Evolutionary conservation across 371 early-diverging fungal genomes (phyloP).

Genomic region (Mortierella sp.): DNA sequence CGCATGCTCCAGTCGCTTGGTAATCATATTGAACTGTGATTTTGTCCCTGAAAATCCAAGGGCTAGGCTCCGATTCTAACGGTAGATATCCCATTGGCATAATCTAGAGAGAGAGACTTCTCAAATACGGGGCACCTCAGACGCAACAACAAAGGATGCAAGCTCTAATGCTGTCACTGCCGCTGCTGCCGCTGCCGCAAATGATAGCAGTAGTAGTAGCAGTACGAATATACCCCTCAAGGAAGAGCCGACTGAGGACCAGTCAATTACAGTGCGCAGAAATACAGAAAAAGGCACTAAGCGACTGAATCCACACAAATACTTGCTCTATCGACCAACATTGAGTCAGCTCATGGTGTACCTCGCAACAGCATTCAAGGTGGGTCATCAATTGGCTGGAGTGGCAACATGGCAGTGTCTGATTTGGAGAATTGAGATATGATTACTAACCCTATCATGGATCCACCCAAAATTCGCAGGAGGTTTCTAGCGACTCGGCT

Average conservation of each 20-base stretch:
- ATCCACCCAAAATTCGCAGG: constrained; percentile 59
- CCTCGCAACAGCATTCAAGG: constrained; percentile 91
- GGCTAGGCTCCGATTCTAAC: not conserved
- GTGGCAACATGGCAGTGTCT: not conserved
- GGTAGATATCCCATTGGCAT: not conserved
- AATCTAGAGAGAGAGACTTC: constrained; percentile 26
- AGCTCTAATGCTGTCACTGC: constrained; percentile 38
- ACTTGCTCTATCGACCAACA: constrained; percentile 90
- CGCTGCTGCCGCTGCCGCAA: constrained; percentile 24
- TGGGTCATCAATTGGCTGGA: constrained; percentile 21
- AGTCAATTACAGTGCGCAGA: constrained; percentile 22
- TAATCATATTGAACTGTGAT: constrained; percentile 13
- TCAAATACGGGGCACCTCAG: constrained; percentile 14
- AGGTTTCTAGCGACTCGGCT: constrained; percentile 85
- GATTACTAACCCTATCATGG: not conserved
- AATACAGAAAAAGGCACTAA: constrained; percentile 37
- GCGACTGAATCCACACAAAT: constrained; percentile 92
- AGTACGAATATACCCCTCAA: constrained; percentile 19
- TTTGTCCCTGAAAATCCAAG: not conserved
- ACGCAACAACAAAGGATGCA: constrained; percentile 21
- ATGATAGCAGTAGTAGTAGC: constrained; percentile 17
- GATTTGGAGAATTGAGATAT: not conserved
- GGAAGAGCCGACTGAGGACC: constrained; percentile 32
- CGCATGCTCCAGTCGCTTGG: constrained; percentile 92
- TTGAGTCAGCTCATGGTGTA: constrained; percentile 90